phyloP scores from a whole-genome alignment of 306 rosid species.

The Prunus fruticosa region DNA sequence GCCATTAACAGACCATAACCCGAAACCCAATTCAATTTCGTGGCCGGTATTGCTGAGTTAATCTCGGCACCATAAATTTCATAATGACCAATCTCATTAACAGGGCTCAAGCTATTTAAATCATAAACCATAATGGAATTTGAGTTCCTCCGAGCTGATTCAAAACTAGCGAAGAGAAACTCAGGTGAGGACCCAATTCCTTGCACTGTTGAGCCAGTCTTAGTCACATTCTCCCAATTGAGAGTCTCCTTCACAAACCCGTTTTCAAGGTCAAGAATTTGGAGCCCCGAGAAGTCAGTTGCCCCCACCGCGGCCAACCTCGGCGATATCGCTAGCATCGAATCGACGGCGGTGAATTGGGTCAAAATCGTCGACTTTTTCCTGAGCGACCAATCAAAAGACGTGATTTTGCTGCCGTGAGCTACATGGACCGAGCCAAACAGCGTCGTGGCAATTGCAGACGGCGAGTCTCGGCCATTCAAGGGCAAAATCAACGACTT shows the following conservation, averaged over 20 bases:
- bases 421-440: conserved; percentile 78
- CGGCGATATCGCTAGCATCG: conserved; percentile 69
- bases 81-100: conserved; percentile 55
- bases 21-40: conserved; percentile 69
- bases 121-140: conserved; percentile 80
- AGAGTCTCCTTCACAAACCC: conserved; percentile 52
- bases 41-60: conserved; percentile 83
- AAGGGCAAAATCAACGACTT: conserved; percentile 53
- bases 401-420: conserved; percentile 85
- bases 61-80: conserved; percentile 87
- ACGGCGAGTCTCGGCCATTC: conserved; percentile 76
- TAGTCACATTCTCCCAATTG: conserved; percentile 83
- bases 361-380: conserved; percentile 76
- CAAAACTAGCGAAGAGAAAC: conserved; percentile 69
- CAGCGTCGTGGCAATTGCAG: conserved; percentile 63
- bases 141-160: conserved; percentile 79
- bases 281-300: conserved; percentile 83
- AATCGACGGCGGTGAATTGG: conserved; percentile 80
- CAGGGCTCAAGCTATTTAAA: conserved; percentile 39
- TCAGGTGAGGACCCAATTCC: conserved; percentile 72
- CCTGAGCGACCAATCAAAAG: conserved; percentile 87
- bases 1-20: conserved; percentile 66
- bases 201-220: conserved; percentile 82
- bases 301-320: conserved; percentile 80
- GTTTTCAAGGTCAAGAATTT: conserved; percentile 59